A percentile compares a stretch with the other conserved stretches of the same genome.
Conservation (phyloP, 805 yeast species). For the Deakozyma indianensis region DNA sequence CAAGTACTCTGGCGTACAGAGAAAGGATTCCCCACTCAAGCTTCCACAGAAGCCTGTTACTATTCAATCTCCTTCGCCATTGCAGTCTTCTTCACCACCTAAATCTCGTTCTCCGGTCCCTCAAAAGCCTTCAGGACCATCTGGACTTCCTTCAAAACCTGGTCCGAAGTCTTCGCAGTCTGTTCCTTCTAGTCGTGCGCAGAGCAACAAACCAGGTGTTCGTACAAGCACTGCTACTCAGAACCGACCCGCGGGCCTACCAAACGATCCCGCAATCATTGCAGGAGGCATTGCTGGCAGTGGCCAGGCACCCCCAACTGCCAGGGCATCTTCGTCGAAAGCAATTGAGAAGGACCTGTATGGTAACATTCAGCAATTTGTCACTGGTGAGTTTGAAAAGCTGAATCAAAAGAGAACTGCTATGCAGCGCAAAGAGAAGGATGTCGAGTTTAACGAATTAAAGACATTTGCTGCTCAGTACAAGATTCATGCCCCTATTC, state of each 20-base stretch:
- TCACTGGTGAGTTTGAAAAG: slow-evolving; percentile 18
- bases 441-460: slow-evolving; percentile 26
- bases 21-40: slow-evolving; percentile 18
- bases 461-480: slow-evolving; percentile 71
- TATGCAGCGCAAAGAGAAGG: slow-evolving; percentile 16
- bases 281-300: slow-evolving; percentile 42
- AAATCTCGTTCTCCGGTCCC: not conserved
- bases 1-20: slow-evolving; percentile 82
- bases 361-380: slow-evolving; percentile 21
- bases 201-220: not conserved
- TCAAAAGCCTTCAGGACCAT: not conserved
- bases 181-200: not conserved
- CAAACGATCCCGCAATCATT: slow-evolving; percentile 52
- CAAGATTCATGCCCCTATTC: slow-evolving; percentile 41
- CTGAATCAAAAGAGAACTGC: slow-evolving; percentile 16
- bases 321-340: slow-evolving; percentile 1
- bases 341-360: slow-evolving; percentile 16
- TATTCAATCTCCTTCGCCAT: not conserved
- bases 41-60: not conserved
- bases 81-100: not conserved
- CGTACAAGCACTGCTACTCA: slow-evolving; percentile 1
- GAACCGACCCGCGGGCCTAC: slow-evolving; percentile 19
- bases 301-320: slow-evolving; percentile 4
- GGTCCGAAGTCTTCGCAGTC: not conserved
- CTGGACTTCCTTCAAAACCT: not conserved